phyloP scores from a whole-genome alignment of 495 filamentous ascomycete species.

The Articulospora tetracladia region DNA sequence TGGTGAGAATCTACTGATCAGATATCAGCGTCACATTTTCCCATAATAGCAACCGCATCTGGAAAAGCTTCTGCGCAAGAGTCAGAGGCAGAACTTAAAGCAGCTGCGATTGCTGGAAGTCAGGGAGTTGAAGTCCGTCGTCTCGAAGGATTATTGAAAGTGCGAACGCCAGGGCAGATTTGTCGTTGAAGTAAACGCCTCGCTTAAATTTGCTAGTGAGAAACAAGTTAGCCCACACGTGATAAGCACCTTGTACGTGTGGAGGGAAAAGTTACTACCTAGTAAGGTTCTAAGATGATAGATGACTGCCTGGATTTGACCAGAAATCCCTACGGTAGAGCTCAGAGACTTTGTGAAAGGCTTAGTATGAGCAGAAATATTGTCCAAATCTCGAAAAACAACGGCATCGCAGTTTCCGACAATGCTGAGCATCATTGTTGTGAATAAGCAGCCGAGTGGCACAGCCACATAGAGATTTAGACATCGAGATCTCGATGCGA shows the following conservation, averaged over 20 bases:
- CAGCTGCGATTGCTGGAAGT: not conserved
- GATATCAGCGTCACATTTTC: not conserved
- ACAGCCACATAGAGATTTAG: not conserved
- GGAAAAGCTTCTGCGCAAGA: not conserved
- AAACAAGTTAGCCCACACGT: not conserved
- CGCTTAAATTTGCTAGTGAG: not conserved
- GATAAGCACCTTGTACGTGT: not conserved
- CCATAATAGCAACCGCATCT: not conserved
- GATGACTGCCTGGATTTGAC: no score
- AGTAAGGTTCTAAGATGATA: no score
- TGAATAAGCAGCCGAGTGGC: not conserved
- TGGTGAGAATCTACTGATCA: not conserved
- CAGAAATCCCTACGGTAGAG: no score
- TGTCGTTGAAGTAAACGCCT: constrained; percentile 1
- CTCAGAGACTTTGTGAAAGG: no score
- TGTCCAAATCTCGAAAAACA: no score
- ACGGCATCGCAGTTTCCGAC: not conserved
- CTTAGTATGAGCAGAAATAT: no score
- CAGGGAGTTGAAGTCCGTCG: not conserved
- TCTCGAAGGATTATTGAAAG: not conserved
- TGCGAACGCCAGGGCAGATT: not conserved
- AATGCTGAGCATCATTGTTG: not conserved
- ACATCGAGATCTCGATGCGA: not conserved
- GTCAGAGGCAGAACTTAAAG: not conserved
- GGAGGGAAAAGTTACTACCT: no score